Conservation (phyloP, 805 yeast genomes). For the Komagataella populi region DNA sequence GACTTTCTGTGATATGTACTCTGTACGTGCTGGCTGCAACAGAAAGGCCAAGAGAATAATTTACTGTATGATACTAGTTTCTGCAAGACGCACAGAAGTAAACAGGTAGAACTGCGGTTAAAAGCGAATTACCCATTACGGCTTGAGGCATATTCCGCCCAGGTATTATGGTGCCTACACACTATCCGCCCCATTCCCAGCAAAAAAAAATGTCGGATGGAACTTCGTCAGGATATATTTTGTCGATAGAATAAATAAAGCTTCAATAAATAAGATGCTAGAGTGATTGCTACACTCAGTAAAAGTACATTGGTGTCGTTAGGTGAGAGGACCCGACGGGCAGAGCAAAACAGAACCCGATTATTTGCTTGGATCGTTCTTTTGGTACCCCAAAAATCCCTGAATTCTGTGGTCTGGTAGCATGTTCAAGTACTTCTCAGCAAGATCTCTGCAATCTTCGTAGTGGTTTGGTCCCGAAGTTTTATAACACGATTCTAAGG, state of each 20-base stretch:
- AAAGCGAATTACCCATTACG: not conserved
- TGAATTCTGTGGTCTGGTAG: conserved; percentile 52
- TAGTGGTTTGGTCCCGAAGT: conserved; percentile 51
- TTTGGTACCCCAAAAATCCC: conserved; percentile 78
- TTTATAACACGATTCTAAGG: conserved; percentile 58
- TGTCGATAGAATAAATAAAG: not conserved
- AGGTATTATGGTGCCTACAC: too few relatives aligned
- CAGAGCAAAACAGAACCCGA: not conserved
- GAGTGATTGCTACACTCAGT: not conserved
- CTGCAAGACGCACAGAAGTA: not conserved
- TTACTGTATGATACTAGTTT: not conserved
- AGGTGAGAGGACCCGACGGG: not conserved
- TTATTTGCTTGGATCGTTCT: conserved; percentile 73
- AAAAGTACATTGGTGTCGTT: not conserved
- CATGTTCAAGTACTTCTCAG: conserved; percentile 67
- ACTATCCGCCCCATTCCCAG: too few relatives aligned
- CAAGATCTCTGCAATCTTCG: conserved; percentile 71
- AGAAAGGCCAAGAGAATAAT: not conserved
- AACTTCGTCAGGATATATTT: not conserved
- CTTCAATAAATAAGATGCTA: not conserved
- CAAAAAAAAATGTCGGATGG: not conserved
- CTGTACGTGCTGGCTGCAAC: not conserved
- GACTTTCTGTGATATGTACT: not conserved
- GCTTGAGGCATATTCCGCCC: not conserved
- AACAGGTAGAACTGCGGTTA: not conserved